Evolutionary conservation across 1,139 yeast genomes (phyloP), one percentile per base, ranked within the genome.

Genomic region (Nematodospora anomalae): DNA sequence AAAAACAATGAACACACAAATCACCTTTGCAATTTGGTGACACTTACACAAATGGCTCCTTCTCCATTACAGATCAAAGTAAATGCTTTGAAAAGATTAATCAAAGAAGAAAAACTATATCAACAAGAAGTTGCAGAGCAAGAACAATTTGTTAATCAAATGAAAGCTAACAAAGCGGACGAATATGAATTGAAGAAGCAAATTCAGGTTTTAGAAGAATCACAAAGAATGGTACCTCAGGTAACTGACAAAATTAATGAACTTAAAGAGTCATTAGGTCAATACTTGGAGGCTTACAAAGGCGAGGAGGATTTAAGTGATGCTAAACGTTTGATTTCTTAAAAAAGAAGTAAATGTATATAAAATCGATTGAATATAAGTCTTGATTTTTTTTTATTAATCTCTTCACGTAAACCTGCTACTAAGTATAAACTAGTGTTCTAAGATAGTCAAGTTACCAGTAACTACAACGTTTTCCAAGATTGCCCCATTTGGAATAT

Each of bases 401-500:
- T n/a, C n/a, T n/a, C n/a, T n/a, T n/a, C n/a, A n/a, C n/a, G n/a
- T n/a, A 25, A 20, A 14, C 7, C 6, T 5, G 9, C n/a, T 33
- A 26, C 3, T 32, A 21, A 21, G 4, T 20, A 28, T 14, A 20
- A 16, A 24, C 53, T 66, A 92, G 67, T 92, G 98, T 71, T 92
- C 98, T 57, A 92, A 79, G 52, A 92, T 90, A 55, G 95, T 88
- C 67, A 92, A 79, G 70, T 87, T 88, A 62, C 98, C 98, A 41
- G 98, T 92, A 53, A 92, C 89, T 49, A 92, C 98, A 37, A 90
- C 97, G 56, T 92, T 92, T 65, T 92, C 98, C 55, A 92, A 76
- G 40, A 89, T 76, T 18, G 96, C 77, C 30, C 98, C 98, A 58
- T 92, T 90, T 52, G 98, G 98, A 71, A 92, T 87, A 60, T 92